Evolutionary conservation across 495 filamentous ascomycete species (phyloP).

Genomic region (Daldinia grandis): DNA sequence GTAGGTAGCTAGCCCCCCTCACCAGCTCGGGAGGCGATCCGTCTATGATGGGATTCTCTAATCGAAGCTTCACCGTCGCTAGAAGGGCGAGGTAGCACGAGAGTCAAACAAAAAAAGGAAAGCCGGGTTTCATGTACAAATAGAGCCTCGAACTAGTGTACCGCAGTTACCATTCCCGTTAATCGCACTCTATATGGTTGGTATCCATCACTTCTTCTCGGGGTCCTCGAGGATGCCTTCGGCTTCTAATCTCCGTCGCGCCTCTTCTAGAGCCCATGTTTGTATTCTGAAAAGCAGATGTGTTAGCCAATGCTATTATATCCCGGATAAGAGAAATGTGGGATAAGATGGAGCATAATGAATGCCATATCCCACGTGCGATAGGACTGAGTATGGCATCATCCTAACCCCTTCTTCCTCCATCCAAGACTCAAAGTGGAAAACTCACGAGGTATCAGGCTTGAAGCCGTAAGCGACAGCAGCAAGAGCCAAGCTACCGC

Average conservation of each 20-base stretch:
- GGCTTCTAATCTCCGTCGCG: conserved; percentile 86
- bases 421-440: background rate
- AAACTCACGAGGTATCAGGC: conserved; percentile 95
- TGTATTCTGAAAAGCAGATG: conserved; percentile 76
- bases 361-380: background rate
- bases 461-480: conserved; percentile 92
- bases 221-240: conserved; percentile 89
- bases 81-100: conserved; percentile 10
- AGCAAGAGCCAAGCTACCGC: conserved; percentile 77
- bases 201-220: conserved; percentile 47
- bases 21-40: conserved; percentile 29
- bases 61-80: conserved; percentile 24
- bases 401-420: background rate
- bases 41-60: conserved; percentile 42
- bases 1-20: conserved; percentile 23
- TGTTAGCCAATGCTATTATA: conserved; percentile 26
- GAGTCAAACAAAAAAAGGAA: conserved; percentile 22
- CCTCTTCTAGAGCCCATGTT: conserved; percentile 98
- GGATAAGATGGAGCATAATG: background rate
- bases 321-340: too few species aligned
- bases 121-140: conserved; percentile 41
- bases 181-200: conserved; percentile 10
- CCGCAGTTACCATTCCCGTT: conserved; percentile 13
- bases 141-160: conserved; percentile 14
- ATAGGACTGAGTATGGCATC: background rate